Evolutionary conservation across 495 filamentous ascomycete species (phyloP), one percentile per base, ranked within the genome.

Genomic region (Aspergillus leporis): DNA sequence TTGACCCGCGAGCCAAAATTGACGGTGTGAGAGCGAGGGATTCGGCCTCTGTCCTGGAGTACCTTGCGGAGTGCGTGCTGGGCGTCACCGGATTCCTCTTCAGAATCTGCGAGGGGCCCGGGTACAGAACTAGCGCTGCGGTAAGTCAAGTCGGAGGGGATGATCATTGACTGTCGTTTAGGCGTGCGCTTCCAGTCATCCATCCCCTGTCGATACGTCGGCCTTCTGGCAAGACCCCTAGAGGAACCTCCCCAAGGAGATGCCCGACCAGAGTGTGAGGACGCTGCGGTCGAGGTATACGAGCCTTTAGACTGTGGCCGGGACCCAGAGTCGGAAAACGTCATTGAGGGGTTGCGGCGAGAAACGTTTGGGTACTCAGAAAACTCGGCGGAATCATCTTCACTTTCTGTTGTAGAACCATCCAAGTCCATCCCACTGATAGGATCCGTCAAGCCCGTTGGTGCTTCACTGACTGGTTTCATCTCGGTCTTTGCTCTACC

Each of bases 401-500:
- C 80, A 52, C 75, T 81, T 47, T 79, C 77, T 4, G 78, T 78
- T 16, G 75, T 61, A 14, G 76, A 80, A 21, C 76, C 78, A 62
- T 80, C 78, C 23, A 80, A 60, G 19, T 79, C 78, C 73, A 80
- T 78, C 4, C 67, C 70, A 1, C 66, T 70, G 46, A 74, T 63
- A 12, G 73, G 72, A 63, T 79, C 74, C 0, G 75, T 77, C 61
- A 78, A 56, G 0, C 73, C 73, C 6, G 73, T 76, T 5, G 66
- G 57, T 65, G 70, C 51, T 22, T 83, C 78, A 21, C 79, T 68
- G 12, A 88, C 71, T 4, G 87, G 63, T 32, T 85, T 84, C 58
- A 87, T 89, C 67, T 91, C 87, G 7, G 88, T 83, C 57, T 85
- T 85, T 21, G 90, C 90, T 47, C 87, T 77, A 6, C 90, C 89